Evolutionary conservation across 495 filamentous ascomycete species (phyloP).

Genomic region (Staphylotrichum longicolle): DNA sequence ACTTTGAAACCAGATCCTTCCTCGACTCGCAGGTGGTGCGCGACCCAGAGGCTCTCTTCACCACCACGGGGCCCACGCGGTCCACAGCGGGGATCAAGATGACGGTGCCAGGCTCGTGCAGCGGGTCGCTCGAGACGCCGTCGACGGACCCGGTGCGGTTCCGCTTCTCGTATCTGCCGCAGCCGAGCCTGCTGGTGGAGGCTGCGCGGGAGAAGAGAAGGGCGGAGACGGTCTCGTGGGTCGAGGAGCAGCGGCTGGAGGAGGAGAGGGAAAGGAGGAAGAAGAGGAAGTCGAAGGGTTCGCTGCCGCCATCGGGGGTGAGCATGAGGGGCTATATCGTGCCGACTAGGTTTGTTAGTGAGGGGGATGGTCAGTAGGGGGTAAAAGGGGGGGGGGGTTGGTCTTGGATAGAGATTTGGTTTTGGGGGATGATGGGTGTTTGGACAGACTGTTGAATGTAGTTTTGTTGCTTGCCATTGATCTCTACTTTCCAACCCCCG

Average conservation of each 20-base stretch:
- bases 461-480: too few relatives aligned
- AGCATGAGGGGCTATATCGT: neutral
- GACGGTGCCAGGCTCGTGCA: neutral
- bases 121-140: neutral
- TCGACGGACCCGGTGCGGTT: neutral
- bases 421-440: too few relatives aligned
- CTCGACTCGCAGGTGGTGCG: neutral
- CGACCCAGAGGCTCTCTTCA: neutral
- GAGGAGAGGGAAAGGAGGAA: neutral
- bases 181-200: slow-evolving; percentile 1
- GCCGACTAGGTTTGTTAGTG: neutral
- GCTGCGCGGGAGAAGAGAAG: neutral
- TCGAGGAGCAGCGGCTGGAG: neutral
- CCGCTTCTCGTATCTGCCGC: neutral
- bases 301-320: too few relatives aligned
- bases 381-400: too few relatives aligned
- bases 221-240: slow-evolving; percentile 3
- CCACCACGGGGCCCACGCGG: too few relatives aligned
- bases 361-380: too few relatives aligned
- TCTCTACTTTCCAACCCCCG: too few relatives aligned
- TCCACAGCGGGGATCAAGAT: too few relatives aligned
- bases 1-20: slow-evolving; percentile 2
- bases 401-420: too few relatives aligned
- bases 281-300: too few relatives aligned
- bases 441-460: too few relatives aligned